Conservation (phyloP, 805 yeast genomes). For the Candida wancherniae region DNA sequence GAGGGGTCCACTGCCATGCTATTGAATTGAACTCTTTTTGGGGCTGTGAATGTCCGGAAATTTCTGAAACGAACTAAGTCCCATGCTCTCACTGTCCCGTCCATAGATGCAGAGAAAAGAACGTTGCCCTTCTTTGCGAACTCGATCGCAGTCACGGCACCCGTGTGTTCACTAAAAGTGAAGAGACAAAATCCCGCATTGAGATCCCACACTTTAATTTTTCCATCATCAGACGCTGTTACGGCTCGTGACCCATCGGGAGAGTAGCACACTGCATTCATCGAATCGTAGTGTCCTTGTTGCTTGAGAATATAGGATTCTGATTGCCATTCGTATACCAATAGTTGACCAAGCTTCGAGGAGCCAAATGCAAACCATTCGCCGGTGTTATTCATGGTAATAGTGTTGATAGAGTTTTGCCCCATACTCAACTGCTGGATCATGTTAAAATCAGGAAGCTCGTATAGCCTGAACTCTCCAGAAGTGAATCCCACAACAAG, state of each 20-base stretch:
- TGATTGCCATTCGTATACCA: slow-evolving; percentile 98
- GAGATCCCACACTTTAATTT: slow-evolving; percentile 94
- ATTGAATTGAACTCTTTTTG: slow-evolving; percentile 81
- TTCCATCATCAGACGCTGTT: slow-evolving; percentile 96
- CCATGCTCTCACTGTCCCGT: slow-evolving; percentile 98
- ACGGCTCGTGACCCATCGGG: slow-evolving; percentile 93
- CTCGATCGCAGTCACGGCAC: slow-evolving; percentile 81
- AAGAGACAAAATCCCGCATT: slow-evolving; percentile 87
- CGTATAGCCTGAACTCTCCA: slow-evolving; percentile 90
- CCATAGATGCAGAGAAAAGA: slow-evolving; percentile 83
- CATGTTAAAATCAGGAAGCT: slow-evolving; percentile 71
- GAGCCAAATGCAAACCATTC: slow-evolving; percentile 98
- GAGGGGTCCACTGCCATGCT: slow-evolving; percentile 93
- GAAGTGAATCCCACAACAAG: slow-evolving; percentile 84
- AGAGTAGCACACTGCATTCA: slow-evolving; percentile 79
- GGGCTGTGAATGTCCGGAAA: slow-evolving; percentile 90
- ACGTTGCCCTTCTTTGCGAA: slow-evolving; percentile 91
- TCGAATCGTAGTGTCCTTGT: slow-evolving; percentile 94
- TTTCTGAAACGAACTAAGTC: slow-evolving; percentile 89
- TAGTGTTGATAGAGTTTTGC: slow-evolving; percentile 80
- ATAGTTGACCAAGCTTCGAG: slow-evolving; percentile 79
- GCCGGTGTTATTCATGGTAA: slow-evolving; percentile 74
- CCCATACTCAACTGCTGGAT: slow-evolving; percentile 91
- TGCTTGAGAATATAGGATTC: slow-evolving; percentile 93
- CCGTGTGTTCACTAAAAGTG: slow-evolving; percentile 86